These are phyloP conservation scores for Leptodontidium sp. DNA, from an alignment of 2,329 filamentous ascomycete genomes.

Conservation along the genomic window DNA sequence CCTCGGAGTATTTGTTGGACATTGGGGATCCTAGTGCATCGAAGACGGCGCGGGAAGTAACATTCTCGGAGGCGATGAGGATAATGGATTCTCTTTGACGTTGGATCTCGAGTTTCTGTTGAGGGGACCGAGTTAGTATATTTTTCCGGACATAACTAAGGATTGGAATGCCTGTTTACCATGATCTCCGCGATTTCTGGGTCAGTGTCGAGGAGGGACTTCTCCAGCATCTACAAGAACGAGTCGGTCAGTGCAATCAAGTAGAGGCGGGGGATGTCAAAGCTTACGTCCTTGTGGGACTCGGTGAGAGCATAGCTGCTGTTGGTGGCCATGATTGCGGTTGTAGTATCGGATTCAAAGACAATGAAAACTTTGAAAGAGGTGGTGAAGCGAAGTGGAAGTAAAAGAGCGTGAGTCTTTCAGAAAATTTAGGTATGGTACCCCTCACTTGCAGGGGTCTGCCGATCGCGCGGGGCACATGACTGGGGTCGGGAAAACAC, in stretches of 20 bases:
- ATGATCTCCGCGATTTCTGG: constrained; percentile 96
- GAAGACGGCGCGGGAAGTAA: constrained; percentile 97
- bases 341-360: constrained; percentile 10
- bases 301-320: constrained; percentile 29
- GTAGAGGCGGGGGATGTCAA: background rate
- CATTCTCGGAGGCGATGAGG: constrained; percentile 98
- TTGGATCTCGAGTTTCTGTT: constrained; percentile 87
- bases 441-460: constrained; percentile 3
- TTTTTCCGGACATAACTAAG: background rate
- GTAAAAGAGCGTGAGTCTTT: background rate
- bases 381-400: background rate
- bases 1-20: constrained; percentile 99
- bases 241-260: constrained; percentile 46
- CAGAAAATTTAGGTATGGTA: constrained; percentile 7
- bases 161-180: constrained; percentile 62
- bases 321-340: constrained; percentile 30
- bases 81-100: constrained; percentile 98
- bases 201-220: constrained; percentile 88
- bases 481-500: background rate
- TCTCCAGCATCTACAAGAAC: constrained; percentile 84
- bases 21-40: constrained; percentile 94
- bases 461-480: constrained; percentile 11
- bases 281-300: constrained; percentile 28
- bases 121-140: background rate
- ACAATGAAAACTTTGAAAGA: background rate